A percentile compares a stretch with the other conserved stretches of the same genome.
Conservation (phyloP, 306 rosid genomes). For the Cercis canadensis region DNA sequence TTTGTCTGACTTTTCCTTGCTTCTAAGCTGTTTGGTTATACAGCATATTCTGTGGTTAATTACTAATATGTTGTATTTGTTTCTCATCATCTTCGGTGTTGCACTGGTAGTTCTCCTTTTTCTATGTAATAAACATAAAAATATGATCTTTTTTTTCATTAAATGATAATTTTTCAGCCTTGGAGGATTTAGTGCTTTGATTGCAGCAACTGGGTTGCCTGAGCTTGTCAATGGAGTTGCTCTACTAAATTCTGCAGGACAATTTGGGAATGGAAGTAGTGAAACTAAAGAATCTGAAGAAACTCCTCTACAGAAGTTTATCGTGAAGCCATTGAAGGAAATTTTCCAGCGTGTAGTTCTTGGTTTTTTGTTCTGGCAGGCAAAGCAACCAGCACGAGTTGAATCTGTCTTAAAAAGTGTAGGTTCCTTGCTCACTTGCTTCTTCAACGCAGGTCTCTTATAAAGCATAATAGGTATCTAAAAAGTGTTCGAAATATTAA, state of each 20-base stretch:
- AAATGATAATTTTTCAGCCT: constrained; percentile 67
- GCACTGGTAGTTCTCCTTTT: not conserved
- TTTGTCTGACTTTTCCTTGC: not conserved
- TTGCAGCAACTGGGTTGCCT: constrained; percentile 75
- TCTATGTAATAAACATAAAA: not conserved
- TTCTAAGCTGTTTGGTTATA: constrained; percentile 5
- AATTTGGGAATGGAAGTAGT: constrained; percentile 68
- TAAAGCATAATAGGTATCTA: not conserved
- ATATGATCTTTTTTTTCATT: constrained; percentile 25
- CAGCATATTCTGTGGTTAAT: constrained; percentile 1
- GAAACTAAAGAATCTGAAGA: constrained; percentile 60
- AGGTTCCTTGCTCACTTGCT: constrained; percentile 39
- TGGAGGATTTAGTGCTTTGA: constrained; percentile 93
- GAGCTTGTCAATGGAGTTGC: constrained; percentile 79
- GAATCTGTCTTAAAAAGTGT: constrained; percentile 83
- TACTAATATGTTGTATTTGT: constrained; percentile 1
- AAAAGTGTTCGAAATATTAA: not conserved
- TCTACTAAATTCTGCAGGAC: constrained; percentile 89
- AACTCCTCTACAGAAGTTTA: constrained; percentile 60
- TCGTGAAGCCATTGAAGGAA: constrained; percentile 81
- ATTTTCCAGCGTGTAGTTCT: constrained; percentile 80
- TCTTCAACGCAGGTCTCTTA: constrained; percentile 29
- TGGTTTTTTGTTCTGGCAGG: constrained; percentile 92
- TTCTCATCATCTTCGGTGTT: not conserved
- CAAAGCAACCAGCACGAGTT: constrained; percentile 86